Conservation (phyloP, 2,329 filamentous ascomycete species). For the Raffaelea ambrosiae region DNA sequence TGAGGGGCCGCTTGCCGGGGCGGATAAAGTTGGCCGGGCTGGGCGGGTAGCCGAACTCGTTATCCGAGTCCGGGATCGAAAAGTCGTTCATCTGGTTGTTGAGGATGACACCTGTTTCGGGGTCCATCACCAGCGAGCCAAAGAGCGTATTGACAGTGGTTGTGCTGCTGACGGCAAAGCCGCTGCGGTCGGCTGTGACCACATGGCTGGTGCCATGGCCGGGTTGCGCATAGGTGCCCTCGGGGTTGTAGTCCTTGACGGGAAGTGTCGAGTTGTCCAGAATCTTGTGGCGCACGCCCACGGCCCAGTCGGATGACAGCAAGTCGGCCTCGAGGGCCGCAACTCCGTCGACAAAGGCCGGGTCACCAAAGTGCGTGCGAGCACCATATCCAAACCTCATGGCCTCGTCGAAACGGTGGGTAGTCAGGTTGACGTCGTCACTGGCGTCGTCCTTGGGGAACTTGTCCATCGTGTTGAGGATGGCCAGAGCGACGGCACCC, state of each 20-base stretch:
- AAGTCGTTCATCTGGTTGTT: constrained; percentile 73
- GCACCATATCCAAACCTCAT: constrained; percentile 83
- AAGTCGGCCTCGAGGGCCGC: constrained; percentile 57
- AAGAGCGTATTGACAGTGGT: constrained; percentile 87
- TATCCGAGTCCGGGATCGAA: constrained; percentile 67
- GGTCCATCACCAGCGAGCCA: constrained; percentile 69
- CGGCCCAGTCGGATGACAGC: constrained; percentile 52
- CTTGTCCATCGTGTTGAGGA: constrained; percentile 76
- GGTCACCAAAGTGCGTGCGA: constrained; percentile 75
- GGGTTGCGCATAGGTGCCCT: constrained; percentile 9
- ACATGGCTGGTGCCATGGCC: constrained; percentile 64
- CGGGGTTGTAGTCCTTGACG: constrained; percentile 64
- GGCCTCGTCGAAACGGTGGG: constrained; percentile 78
- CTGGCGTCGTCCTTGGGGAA: constrained; percentile 38
- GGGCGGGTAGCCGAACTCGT: constrained; percentile 80
- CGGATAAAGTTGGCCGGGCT: constrained; percentile 73
- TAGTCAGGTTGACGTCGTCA: constrained; percentile 53
- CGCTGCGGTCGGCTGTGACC: constrained; percentile 60
- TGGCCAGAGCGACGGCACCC: constrained; percentile 65
- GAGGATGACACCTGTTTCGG: constrained; percentile 74
- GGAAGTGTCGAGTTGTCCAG: constrained; percentile 63
- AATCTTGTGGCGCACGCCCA: constrained; percentile 56
- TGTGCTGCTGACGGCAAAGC: constrained; percentile 72
- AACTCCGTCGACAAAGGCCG: constrained; percentile 59
- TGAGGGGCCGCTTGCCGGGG: constrained; percentile 73